Evolutionary conservation across 176 grass and related monocot genomes (phyloP), one percentile per base, ranked within the genome.

Genomic region (Poa annua): DNA sequence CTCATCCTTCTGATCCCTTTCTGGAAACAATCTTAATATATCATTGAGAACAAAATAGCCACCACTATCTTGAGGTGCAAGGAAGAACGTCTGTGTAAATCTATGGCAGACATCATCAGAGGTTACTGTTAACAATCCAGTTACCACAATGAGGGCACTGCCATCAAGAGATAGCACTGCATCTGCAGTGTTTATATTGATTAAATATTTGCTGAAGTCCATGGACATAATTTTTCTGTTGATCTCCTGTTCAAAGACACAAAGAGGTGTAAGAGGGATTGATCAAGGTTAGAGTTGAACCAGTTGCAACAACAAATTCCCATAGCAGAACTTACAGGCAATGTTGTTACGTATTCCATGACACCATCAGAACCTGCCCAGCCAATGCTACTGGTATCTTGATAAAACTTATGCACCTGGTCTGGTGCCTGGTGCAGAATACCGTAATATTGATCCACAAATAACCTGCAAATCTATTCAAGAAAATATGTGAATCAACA

Each of bases 31-130:
- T 65, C 89, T 92, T 34, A 98, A 87, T n/a, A 98, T 72, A 83
- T 98, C 92, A 44, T 87, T 98, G 20, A 95, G 87, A n/a, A 98
- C 89, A 76, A 93, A 95, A 74, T 77, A 98, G 68, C 96, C 89
- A 53, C 89, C 93, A 88, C 8, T 81, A 81, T 98, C 89, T 85
- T 96, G 96, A 1, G 93, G 93, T 24, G 91, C 93, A 82, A 99
- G 89, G 62, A 99, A 96, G 76, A 99, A 99, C 0, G 93, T 92
- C 63, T 92, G 93, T 14, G 85, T 79, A 88, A 98, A 98, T 25
- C 75, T 84, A 66, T 74, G 80, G 41, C 87, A 76, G 26, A 92
- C 26, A 1, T 82, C 78, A 34, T 93, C 87, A 33, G 70, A 78
- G 64, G 85, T 88, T 61, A 95, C 88, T 2, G 85, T 88, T 53